Percentiles rank a stretch among this genome's conserved stretches.
These are phyloP conservation scores for Aspergillus sp. DNA, from an alignment of 2,329 filamentous ascomycete species.

Conservation along the genomic window DNA sequence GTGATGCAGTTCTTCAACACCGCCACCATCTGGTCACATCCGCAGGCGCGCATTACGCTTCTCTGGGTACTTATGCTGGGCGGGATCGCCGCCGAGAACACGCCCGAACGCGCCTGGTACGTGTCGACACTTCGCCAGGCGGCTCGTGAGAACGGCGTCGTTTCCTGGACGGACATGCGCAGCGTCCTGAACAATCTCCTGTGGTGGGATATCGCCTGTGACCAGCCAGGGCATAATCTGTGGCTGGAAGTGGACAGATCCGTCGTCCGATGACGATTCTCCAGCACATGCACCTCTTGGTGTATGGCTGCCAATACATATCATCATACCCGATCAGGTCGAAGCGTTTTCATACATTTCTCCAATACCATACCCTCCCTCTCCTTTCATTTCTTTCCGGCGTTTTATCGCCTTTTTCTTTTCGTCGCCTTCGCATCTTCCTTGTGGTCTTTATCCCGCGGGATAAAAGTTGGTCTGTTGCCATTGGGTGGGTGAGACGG, in stretches of 20 bases:
- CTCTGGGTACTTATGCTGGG: conserved; percentile 39
- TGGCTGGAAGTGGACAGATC: conserved; percentile 25
- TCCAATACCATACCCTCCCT: neutral
- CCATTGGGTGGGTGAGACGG: neutral
- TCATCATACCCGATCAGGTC: neutral
- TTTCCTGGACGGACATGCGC: conserved; percentile 27
- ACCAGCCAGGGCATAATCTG: conserved; percentile 26
- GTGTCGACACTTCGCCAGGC: conserved; percentile 24
- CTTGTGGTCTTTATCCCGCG: neutral
- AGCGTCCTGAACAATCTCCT: conserved; percentile 25
- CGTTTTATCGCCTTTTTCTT: neutral
- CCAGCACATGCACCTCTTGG: neutral
- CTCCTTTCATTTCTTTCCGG: neutral
- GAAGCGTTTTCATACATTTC: no score
- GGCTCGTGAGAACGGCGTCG: conserved; percentile 17
- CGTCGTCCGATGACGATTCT: neutral
- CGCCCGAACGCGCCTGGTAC: conserved; percentile 34
- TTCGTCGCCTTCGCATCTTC: neutral
- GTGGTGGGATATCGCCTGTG: conserved; percentile 38
- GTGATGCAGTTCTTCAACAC: conserved; percentile 24
- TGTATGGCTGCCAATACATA: neutral
- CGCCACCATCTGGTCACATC: conserved; percentile 24
- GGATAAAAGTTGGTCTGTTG: neutral
- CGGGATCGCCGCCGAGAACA: conserved; percentile 37
- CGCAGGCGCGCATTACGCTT: conserved; percentile 23